Conservation (phyloP, 768 basidiomycete species). For the Lactifluus pinguis region DNA sequence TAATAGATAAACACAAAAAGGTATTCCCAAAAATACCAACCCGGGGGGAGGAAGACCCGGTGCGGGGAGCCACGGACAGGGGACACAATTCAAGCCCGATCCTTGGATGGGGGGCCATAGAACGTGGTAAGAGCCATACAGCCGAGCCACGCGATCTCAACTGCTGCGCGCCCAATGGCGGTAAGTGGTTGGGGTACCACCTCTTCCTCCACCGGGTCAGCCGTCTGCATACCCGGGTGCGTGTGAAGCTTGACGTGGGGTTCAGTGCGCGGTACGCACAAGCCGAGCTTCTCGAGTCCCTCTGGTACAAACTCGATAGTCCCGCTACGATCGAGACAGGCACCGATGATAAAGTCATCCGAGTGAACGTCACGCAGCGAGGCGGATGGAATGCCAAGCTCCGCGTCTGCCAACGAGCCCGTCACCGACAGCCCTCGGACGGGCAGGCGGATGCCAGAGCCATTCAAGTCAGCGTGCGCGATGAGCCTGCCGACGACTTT, state of each 20-base stretch:
- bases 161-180: constrained; percentile 39
- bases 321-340: constrained; percentile 49
- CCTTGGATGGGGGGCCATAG: not conserved
- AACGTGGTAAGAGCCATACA: constrained; percentile 43
- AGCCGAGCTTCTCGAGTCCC: constrained; percentile 65
- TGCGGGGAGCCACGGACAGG: not conserved
- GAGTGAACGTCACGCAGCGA: constrained; percentile 30
- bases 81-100: not conserved
- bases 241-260: not conserved
- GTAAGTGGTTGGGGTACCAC: constrained; percentile 38
- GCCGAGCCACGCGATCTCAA: constrained; percentile 49
- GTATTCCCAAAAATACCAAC: too few relatives aligned
- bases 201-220: constrained; percentile 35
- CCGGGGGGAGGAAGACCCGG: not conserved
- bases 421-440: constrained; percentile 60
- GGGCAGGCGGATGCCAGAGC: constrained; percentile 66
- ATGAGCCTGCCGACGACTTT: constrained; percentile 68
- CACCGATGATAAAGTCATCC: constrained; percentile 44
- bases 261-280: constrained; percentile 34
- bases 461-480: constrained; percentile 59
- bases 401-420: constrained; percentile 43
- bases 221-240: constrained; percentile 23
- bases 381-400: constrained; percentile 27
- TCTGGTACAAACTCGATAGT: constrained; percentile 79
- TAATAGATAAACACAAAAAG: too few relatives aligned